phyloP scores from a whole-genome alignment of 108 stramenopile species.

The Stephanodiscus minutulus region DNA sequence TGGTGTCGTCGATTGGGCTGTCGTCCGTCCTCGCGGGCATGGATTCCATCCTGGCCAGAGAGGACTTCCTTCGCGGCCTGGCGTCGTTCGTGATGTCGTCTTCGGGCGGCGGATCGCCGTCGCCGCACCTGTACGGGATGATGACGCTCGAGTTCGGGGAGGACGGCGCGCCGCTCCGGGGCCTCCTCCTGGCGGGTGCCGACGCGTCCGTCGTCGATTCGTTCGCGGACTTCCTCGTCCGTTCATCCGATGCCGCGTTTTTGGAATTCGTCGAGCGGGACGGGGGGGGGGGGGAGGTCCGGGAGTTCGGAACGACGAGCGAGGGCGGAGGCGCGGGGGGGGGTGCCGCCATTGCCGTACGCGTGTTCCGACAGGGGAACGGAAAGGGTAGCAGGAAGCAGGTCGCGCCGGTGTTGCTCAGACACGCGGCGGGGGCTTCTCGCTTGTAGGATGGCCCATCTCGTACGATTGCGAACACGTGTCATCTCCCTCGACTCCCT shows the following conservation, averaged over 20 bases:
- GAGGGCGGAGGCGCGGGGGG: background rate
- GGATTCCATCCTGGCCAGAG: conserved; percentile 41
- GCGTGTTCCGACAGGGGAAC: conserved; percentile 75
- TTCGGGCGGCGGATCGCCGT: conserved; percentile 3
- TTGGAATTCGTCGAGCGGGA: conserved; percentile 26
- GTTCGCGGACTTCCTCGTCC: conserved; percentile 30
- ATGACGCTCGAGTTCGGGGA: conserved; percentile 19
- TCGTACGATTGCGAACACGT: background rate
- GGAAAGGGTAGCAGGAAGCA: conserved; percentile 76
- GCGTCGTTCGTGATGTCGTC: conserved; percentile 32
- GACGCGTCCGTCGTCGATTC: conserved; percentile 33
- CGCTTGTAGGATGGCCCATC: background rate
- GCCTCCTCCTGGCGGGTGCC: conserved; percentile 30
- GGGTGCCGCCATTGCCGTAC: conserved; percentile 13
- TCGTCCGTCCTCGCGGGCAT: conserved; percentile 68
- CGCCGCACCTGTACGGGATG: conserved; percentile 38
- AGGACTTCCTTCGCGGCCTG: conserved; percentile 19
- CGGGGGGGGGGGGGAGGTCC: background rate
- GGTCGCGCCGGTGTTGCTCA: conserved; percentile 69
- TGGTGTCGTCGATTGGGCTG: conserved; percentile 59
- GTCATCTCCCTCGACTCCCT: background rate
- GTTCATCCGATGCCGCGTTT: conserved; percentile 35
- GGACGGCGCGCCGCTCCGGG: conserved; percentile 19
- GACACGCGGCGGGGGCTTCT: conserved; percentile 16
- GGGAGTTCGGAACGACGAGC: background rate